These are phyloP conservation scores for Thielaviopsis euricoi DNA, from an alignment of 2,329 filamentous ascomycete species.

Conservation along the genomic window DNA sequence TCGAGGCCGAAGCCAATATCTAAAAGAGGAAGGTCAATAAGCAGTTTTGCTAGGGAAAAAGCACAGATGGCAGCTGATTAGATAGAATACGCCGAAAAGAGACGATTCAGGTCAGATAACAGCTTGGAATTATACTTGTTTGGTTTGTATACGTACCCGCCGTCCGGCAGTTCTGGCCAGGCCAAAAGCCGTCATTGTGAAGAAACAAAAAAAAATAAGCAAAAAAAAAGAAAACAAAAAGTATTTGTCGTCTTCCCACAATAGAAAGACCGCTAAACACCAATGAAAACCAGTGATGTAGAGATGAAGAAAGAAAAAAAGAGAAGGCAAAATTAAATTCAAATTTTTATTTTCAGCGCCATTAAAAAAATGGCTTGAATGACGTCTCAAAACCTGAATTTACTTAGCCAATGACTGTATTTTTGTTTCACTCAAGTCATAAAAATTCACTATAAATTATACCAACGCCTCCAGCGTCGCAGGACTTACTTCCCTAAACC, in stretches of 20 bases:
- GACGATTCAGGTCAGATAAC: too few species aligned
- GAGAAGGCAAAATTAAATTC: neutral
- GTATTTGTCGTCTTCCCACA: neutral
- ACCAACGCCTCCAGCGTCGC: neutral
- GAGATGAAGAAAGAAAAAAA: neutral
- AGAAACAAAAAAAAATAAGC: neutral
- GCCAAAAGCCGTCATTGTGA: conserved; percentile 33
- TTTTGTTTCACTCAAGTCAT: neutral
- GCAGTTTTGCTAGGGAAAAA: neutral
- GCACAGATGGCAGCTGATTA: too few species aligned
- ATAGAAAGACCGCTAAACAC: neutral
- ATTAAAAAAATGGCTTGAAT: neutral
- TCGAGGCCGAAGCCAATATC: conserved; percentile 19
- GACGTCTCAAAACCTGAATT: neutral
- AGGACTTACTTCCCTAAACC: neutral
- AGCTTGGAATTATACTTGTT: neutral
- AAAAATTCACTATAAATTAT: neutral
- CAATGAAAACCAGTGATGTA: neutral
- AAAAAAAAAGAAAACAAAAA: neutral
- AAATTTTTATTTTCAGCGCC: neutral
- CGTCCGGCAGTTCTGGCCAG: conserved; percentile 31
- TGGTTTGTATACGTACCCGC: conserved; percentile 26
- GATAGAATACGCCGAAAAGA: too few species aligned
- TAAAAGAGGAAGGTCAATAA: neutral
- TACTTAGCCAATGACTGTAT: neutral